phyloP scores from a whole-genome alignment of 116 monocot species.

The Posidonia oceanica region DNA sequence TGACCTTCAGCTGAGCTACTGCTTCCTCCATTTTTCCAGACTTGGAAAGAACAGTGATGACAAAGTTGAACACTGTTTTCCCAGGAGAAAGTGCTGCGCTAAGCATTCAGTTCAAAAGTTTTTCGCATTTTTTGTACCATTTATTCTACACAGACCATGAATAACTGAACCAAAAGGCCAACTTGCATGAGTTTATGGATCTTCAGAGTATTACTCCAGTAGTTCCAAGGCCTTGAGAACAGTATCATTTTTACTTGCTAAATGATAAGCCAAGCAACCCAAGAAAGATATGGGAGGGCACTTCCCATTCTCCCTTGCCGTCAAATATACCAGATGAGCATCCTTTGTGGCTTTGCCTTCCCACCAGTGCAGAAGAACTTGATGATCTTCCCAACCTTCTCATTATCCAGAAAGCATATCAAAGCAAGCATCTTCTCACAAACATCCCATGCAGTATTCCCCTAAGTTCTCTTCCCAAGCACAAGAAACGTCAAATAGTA shows the following conservation, averaged over 20 bases:
- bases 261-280: constrained; percentile 26
- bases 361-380: constrained; percentile 48
- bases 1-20: constrained; percentile 38
- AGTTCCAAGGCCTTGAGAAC: constrained; percentile 44
- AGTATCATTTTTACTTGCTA: constrained; percentile 42
- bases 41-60: constrained; percentile 55
- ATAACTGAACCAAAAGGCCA: constrained; percentile 41
- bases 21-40: constrained; percentile 72
- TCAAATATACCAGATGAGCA: constrained; percentile 55
- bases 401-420: constrained; percentile 44
- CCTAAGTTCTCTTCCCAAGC: constrained; percentile 39
- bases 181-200: constrained; percentile 10
- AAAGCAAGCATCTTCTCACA: constrained; percentile 77
- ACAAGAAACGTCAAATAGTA: constrained; percentile 57
- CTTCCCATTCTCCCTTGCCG: constrained; percentile 52
- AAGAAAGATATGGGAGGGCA: constrained; percentile 15
- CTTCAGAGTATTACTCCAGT: constrained; percentile 34
- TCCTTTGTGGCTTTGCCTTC: constrained; percentile 27
- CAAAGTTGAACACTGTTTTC: constrained; percentile 52
- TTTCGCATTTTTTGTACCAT: constrained; percentile 45
- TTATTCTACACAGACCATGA: constrained; percentile 51
- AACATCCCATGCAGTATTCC: constrained; percentile 44
- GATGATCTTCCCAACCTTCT: constrained; percentile 49
- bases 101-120: constrained; percentile 49
- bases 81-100: constrained; percentile 48